A percentile compares a stretch with the other conserved stretches of the same genome.
Evolutionary conservation across 768 basidiomycete genomes (phyloP).

Genomic region (Phaeotremella skinneri): DNA sequence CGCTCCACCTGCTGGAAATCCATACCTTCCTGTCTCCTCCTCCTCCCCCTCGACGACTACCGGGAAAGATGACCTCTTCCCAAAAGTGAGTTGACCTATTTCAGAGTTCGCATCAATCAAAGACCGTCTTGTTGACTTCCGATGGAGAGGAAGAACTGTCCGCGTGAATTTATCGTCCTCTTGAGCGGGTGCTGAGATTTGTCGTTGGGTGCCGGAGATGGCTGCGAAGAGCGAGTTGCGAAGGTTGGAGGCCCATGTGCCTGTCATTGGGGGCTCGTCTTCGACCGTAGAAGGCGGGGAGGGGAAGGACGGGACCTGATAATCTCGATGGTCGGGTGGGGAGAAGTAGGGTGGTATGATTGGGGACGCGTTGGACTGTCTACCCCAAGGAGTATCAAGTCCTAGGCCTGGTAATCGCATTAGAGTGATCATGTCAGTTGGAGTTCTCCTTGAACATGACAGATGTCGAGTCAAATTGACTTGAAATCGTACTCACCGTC

Average conservation of each 20-base stretch:
- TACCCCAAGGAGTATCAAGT: conserved; percentile 13
- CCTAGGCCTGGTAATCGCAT: conserved; percentile 4
- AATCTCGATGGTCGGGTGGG: conserved; percentile 12
- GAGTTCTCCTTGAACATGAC: background rate
- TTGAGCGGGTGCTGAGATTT: background rate
- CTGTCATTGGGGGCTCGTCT: conserved; percentile 21
- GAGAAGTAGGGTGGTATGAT: conserved; percentile 10
- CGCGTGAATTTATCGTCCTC: conserved; percentile 31
- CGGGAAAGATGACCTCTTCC: conserved; percentile 1
- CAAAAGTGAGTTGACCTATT: background rate
- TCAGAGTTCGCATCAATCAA: background rate
- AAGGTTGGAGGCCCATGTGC: conserved; percentile 42
- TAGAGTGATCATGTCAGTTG: background rate
- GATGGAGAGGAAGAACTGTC: conserved; percentile 25
- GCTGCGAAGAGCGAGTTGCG: conserved; percentile 36
- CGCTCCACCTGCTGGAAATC: no score
- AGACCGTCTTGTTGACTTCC: conserved; percentile 17
- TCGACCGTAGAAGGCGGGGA: conserved; percentile 9
- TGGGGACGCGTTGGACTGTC: conserved; percentile 1
- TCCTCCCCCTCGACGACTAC: conserved; percentile 20
- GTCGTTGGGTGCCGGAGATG: conserved; percentile 25
- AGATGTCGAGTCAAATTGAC: background rate
- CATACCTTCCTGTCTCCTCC: no score
- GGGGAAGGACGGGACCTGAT: conserved; percentile 14
- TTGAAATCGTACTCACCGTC: conserved; percentile 26